Evolutionary conservation across 1,284 basidiomycete species (phyloP), one percentile per base, ranked within the genome.

Genomic region (Cryptococcus floricola): DNA sequence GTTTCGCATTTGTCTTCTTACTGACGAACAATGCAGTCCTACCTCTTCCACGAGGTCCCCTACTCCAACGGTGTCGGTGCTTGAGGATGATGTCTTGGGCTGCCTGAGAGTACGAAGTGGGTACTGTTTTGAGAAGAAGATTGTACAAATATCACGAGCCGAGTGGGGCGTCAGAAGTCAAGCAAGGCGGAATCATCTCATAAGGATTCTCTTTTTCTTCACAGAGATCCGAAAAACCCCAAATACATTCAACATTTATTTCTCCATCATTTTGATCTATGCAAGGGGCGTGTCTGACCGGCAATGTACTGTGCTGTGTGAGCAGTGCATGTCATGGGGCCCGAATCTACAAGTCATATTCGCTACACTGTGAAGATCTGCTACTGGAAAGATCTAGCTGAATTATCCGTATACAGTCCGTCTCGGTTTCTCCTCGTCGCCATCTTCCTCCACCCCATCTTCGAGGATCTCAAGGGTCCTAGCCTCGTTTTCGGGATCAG

Each of bases 1-100:
- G 46, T 6, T 34, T 38, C 23, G 23, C 4, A 34, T 18, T 18
- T 23, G 28, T 44, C 6, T 6, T 8, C 18, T 42, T 28, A 23
- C 48, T n/a, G 19, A 13, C 37, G 18, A 46, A 39, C 42, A 14
- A 27, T 9, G 5, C 60, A 77, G 74, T 77, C 76, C 39, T 77
- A 77, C 55, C 68, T 78, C 39, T 78, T 78, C 75, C 76, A 78
- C 69, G 77, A 78, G 63, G 74, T 78, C 13, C 77, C 77, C 13
- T 76, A 70, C 46, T 66, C 59, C 39, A 70, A 69, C 46, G 60
- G 57, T 43, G 57, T 60, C 10, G 59, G 48, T 19, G 48, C 48
- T 12, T 50, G 23, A 50, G 10, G 31, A 7, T 16, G 25, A 25
- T 25, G 27, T 27, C 10, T 25, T 4, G 14, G 27, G 16, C 13